phyloP scores from a whole-genome alignment of 495 filamentous ascomycete species.

The Jackrogersella minutella region DNA sequence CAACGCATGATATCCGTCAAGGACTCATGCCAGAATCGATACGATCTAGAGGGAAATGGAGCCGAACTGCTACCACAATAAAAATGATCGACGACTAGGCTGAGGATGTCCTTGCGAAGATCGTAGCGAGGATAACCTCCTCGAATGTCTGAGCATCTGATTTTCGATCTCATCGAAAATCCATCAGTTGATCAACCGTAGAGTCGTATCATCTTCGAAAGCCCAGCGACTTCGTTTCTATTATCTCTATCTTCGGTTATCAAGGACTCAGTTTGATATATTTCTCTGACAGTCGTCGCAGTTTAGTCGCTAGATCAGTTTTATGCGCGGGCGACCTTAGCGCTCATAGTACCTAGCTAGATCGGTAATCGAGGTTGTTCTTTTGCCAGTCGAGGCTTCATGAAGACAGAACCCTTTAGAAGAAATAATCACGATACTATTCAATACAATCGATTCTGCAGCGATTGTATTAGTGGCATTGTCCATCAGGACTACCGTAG shows the following conservation, averaged over 20 bases:
- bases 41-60: slow-evolving; percentile 17
- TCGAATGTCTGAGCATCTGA: neutral
- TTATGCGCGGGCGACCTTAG: no score
- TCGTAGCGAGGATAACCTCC: neutral
- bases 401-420: neutral
- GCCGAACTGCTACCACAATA: slow-evolving; percentile 12
- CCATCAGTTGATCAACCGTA: neutral
- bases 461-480: neutral
- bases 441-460: neutral
- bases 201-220: neutral
- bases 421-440: neutral
- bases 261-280: neutral
- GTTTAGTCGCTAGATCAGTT: no score
- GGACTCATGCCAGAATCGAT: neutral
- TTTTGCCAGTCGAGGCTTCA: no score
- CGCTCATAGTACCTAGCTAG: no score
- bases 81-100: slow-evolving; percentile 11
- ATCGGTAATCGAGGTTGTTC: no score
- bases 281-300: no score
- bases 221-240: neutral
- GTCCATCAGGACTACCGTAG: slow-evolving; percentile 1
- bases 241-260: neutral
- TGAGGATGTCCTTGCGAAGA: slow-evolving; percentile 13
- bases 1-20: slow-evolving; percentile 27
- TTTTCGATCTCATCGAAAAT: neutral